Conservation (phyloP, 352 stramenopile species). For the Globisporangium paddicum region DNA sequence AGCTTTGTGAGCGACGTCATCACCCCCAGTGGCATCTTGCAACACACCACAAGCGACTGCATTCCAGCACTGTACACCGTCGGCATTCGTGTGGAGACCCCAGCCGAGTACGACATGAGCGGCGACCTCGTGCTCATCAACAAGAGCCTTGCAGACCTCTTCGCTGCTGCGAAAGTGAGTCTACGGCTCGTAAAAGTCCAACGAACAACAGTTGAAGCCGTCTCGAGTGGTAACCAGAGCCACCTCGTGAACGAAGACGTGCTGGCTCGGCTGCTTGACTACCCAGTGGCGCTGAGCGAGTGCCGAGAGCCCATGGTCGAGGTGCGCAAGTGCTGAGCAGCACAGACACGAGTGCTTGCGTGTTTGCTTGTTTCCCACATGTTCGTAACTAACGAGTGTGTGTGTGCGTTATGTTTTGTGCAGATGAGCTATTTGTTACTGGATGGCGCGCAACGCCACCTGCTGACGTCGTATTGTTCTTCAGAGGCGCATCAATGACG, state of each 20-base stretch:
- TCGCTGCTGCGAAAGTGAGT: slow-evolving; percentile 16
- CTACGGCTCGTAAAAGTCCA: slow-evolving; percentile 8
- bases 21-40: too few relatives aligned
- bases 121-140: slow-evolving; percentile 46
- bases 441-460: slow-evolving; percentile 1
- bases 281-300: slow-evolving; percentile 59
- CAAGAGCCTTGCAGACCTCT: slow-evolving; percentile 13
- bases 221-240: neutral
- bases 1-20: too few relatives aligned
- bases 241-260: slow-evolving; percentile 26
- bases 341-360: neutral
- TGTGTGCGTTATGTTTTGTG: neutral
- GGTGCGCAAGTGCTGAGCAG: slow-evolving; percentile 20
- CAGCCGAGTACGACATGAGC: slow-evolving; percentile 40
- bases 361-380: neutral
- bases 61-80: slow-evolving; percentile 20
- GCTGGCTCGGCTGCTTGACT: slow-evolving; percentile 49
- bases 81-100: slow-evolving; percentile 30
- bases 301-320: slow-evolving; percentile 58
- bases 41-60: neutral
- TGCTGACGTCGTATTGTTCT: slow-evolving; percentile 61
- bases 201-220: neutral
- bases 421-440: slow-evolving; percentile 58
- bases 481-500: slow-evolving; percentile 13
- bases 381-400: neutral